These are phyloP conservation scores for Kwoniella pini DNA, from an alignment of 768 basidiomycete species.

Conservation along the genomic window DNA sequence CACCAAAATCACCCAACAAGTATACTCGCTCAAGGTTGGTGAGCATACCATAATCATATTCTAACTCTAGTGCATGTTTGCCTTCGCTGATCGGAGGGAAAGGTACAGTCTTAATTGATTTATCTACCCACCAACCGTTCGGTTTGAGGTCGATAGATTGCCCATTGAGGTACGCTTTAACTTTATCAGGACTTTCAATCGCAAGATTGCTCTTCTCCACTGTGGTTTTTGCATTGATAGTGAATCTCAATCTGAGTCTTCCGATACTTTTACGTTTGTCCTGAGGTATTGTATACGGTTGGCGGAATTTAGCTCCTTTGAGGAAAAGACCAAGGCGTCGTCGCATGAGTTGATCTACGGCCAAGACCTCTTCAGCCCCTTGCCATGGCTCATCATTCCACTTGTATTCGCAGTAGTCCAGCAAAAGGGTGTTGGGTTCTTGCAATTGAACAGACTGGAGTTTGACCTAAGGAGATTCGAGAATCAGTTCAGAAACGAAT, in stretches of 20 bases:
- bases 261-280: constrained; percentile 19
- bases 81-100: constrained; percentile 23
- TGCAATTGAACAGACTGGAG: constrained; percentile 22
- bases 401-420: constrained; percentile 28
- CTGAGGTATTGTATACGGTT: constrained; percentile 32
- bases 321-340: constrained; percentile 22
- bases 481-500: too few relatives aligned
- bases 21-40: constrained; percentile 37
- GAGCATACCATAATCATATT: constrained; percentile 24
- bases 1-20: constrained; percentile 39
- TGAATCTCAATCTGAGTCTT: constrained; percentile 28
- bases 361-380: constrained; percentile 31
- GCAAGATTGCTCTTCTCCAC: constrained; percentile 20
- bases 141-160: constrained; percentile 8
- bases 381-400: constrained; percentile 35
- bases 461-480: constrained; percentile 12
- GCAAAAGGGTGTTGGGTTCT: constrained; percentile 39
- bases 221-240: constrained; percentile 15
- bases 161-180: constrained; percentile 26
- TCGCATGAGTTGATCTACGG: constrained; percentile 34
- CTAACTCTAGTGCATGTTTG: constrained; percentile 23
- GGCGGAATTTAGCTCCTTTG: constrained; percentile 35
- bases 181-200: constrained; percentile 24
- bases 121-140: constrained; percentile 40
- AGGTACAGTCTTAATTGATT: constrained; percentile 29